phyloP scores from a whole-genome alignment of 208 protist species.

The Wallacemonas collosoma region DNA sequence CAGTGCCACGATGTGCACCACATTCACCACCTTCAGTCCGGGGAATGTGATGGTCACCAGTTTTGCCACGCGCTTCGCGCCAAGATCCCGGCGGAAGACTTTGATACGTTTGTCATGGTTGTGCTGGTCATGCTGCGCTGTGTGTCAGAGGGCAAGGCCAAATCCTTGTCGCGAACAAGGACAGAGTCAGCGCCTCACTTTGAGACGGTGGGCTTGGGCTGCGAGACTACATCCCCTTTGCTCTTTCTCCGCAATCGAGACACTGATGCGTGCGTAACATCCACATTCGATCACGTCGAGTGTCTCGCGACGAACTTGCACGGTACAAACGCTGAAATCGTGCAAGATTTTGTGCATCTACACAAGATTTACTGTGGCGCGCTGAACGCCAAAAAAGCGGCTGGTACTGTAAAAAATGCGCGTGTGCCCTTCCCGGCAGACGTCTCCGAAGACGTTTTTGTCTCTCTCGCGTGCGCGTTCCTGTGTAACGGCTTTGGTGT shows the following conservation, averaged over 20 bases:
- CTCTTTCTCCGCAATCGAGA: constrained; percentile 19
- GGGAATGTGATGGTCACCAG: constrained; percentile 32
- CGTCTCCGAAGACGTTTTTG: constrained; percentile 32
- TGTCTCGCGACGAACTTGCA: constrained; percentile 36
- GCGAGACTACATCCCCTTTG: constrained; percentile 17
- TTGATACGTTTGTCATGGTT: constrained; percentile 34
- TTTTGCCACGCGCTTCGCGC: constrained; percentile 18
- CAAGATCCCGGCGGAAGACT: constrained; percentile 28
- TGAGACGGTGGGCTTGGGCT: constrained; percentile 32
- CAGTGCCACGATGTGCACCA: constrained; percentile 21
- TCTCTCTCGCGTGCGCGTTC: constrained; percentile 35
- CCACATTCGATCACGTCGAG: constrained; percentile 34
- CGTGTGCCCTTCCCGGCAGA: constrained; percentile 17
- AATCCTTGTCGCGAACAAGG: background rate
- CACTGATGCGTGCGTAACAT: background rate
- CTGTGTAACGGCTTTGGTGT: constrained; percentile 50
- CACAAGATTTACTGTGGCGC: constrained; percentile 22
- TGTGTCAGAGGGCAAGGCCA: constrained; percentile 25
- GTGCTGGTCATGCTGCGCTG: constrained; percentile 26
- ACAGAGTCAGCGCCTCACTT: background rate
- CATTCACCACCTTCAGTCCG: background rate
- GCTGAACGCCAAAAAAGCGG: constrained; percentile 26
- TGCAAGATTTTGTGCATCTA: constrained; percentile 28
- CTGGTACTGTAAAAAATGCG: background rate
- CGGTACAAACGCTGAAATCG: constrained; percentile 26